Percentiles rank a stretch among this genome's conserved stretches.
These are phyloP conservation scores for Candida multigemmis DNA, from an alignment of 805 yeast species.

Conservation along the genomic window DNA sequence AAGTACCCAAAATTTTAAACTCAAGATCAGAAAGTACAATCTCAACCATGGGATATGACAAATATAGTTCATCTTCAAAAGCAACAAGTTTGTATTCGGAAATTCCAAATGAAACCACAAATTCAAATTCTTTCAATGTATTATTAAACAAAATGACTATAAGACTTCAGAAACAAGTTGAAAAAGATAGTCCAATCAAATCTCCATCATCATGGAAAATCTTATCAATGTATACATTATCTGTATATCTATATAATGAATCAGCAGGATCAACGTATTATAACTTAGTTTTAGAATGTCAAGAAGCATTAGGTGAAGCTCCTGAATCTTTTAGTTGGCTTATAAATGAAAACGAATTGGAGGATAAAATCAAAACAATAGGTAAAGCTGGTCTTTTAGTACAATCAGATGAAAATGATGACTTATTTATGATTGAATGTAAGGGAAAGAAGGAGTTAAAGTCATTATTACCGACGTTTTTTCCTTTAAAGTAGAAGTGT, in stretches of 20 bases:
- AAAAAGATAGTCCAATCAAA: slow-evolving; percentile 15
- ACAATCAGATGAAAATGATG: slow-evolving; percentile 16
- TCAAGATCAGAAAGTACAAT: too few relatives aligned
- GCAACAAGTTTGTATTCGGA: too few relatives aligned
- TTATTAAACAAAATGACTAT: slow-evolving; percentile 23
- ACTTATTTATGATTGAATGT: slow-evolving; percentile 34
- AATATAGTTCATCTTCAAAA: too few relatives aligned
- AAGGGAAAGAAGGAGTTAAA: slow-evolving; percentile 33
- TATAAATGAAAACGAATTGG: slow-evolving; percentile 18
- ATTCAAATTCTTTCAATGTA: too few relatives aligned
- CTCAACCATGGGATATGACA: too few relatives aligned
- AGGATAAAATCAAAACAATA: slow-evolving; percentile 21
- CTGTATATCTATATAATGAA: slow-evolving; percentile 20
- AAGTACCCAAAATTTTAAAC: too few relatives aligned
- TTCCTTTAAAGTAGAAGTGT: slow-evolving; percentile 42
- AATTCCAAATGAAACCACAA: too few relatives aligned
- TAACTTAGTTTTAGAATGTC: slow-evolving; percentile 17
- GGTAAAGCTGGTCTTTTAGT: slow-evolving; percentile 36
- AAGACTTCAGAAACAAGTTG: slow-evolving; percentile 28
- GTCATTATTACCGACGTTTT: slow-evolving; percentile 13
- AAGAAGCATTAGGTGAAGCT: slow-evolving; percentile 5
- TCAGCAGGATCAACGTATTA: slow-evolving; percentile 13
- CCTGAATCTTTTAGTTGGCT: slow-evolving; percentile 17
- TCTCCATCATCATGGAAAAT: slow-evolving; percentile 35
- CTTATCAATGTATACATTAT: slow-evolving; percentile 28